phyloP scores from a whole-genome alignment of 768 basidiomycete genomes.

The Leccinum barrowsii region DNA sequence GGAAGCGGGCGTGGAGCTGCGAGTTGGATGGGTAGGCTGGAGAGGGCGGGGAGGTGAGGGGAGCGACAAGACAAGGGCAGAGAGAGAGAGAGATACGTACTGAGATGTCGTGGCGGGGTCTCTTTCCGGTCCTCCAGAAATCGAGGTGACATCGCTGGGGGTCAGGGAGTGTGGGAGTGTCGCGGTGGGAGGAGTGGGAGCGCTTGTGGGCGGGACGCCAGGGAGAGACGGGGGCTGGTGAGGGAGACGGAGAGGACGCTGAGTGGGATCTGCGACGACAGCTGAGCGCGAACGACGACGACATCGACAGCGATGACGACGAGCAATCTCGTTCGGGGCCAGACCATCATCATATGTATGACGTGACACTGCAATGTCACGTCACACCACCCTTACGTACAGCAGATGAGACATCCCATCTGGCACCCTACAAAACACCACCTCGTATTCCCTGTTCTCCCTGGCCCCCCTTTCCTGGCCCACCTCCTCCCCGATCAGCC shows the following conservation, averaged over 20 bases:
- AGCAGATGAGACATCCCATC: conserved; percentile 16
- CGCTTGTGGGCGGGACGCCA: conserved; percentile 50
- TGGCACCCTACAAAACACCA: conserved; percentile 19
- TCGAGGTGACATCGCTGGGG: conserved; percentile 52
- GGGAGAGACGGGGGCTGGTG: conserved; percentile 33
- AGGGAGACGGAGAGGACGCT: conserved; percentile 34
- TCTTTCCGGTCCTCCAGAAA: conserved; percentile 51
- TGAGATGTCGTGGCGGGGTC: conserved; percentile 45
- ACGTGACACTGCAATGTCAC: conserved; percentile 25
- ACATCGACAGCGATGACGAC: conserved; percentile 27
- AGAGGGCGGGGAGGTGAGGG: not conserved
- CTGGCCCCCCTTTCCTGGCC: conserved; percentile 25
- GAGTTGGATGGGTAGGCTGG: conserved; percentile 20
- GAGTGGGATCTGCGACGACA: conserved; percentile 57
- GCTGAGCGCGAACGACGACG: conserved; percentile 32
- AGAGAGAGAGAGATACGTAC: conserved; percentile 32
- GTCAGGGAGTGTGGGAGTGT: conserved; percentile 34
- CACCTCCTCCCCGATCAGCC: conserved; percentile 17
- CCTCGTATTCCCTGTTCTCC: conserved; percentile 7
- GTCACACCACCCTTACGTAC: conserved; percentile 22
- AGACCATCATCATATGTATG: conserved; percentile 7
- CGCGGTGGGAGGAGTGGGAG: conserved; percentile 39
- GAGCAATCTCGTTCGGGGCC: conserved; percentile 17
- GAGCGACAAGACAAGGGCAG: conserved; percentile 1
- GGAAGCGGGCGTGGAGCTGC: conserved; percentile 30